These are phyloP conservation scores for Paralagenidium karlingii DNA, from an alignment of 352 stramenopile species.

Conservation along the genomic window DNA sequence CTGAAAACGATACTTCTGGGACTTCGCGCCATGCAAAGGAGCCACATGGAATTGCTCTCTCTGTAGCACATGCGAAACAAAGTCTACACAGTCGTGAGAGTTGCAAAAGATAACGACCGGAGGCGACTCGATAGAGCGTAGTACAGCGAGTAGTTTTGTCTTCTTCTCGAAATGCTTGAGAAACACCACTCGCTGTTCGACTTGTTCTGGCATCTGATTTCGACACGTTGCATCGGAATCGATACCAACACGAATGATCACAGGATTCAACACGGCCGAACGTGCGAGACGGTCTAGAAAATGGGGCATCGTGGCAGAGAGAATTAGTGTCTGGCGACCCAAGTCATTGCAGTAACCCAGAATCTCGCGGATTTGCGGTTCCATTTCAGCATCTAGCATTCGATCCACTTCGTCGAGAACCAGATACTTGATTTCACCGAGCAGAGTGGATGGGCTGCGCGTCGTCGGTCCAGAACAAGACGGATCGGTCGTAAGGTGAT, in stretches of 20 bases:
- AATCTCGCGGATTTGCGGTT: slow-evolving; percentile 91
- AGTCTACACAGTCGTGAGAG: slow-evolving; percentile 89
- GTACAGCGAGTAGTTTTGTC: slow-evolving; percentile 24
- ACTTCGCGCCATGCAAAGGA: slow-evolving; percentile 89
- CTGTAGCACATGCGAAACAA: slow-evolving; percentile 85
- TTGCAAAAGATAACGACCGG: slow-evolving; percentile 97
- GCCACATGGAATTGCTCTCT: slow-evolving; percentile 93
- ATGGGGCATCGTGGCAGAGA: slow-evolving; percentile 90
- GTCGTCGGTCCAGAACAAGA: not conserved
- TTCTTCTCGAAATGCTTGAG: slow-evolving; percentile 33
- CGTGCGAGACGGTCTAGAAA: slow-evolving; percentile 87
- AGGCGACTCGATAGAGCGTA: slow-evolving; percentile 65
- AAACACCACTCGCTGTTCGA: slow-evolving; percentile 86
- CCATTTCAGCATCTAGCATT: slow-evolving; percentile 88
- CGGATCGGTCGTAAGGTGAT: slow-evolving; percentile 20
- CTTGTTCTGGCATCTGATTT: no score
- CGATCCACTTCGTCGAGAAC: slow-evolving; percentile 96
- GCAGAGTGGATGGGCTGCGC: slow-evolving; percentile 6
- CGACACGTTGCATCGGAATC: no score
- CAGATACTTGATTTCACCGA: slow-evolving; percentile 29
- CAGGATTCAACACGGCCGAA: slow-evolving; percentile 85
- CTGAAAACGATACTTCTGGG: slow-evolving; percentile 45
- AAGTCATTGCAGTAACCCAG: slow-evolving; percentile 59
- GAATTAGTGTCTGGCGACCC: slow-evolving; percentile 79
- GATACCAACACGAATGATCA: slow-evolving; percentile 87